Base-by-base conservation (phyloP, 2,329 filamentous ascomycete genomes). In the Fusarium nelsonii region DNA sequence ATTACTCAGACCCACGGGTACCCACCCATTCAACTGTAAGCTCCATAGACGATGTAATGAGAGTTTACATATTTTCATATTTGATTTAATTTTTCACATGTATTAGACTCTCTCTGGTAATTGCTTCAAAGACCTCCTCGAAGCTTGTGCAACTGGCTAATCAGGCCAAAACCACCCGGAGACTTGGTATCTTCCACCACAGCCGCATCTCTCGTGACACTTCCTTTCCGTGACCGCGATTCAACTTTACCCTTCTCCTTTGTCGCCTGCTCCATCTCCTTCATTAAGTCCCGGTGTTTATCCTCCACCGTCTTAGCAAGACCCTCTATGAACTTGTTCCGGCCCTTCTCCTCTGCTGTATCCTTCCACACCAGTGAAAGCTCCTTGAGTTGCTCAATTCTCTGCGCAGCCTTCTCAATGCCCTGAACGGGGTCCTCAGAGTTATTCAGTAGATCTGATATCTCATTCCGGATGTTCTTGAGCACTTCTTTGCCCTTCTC, bases 311-410 rank as follows among this genome's bases (percentile, higher is more conserved):
- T 86, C 82, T 90, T 93, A 34, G 90, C 89, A 73, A 99, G 78
- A 52, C 87, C 86, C 69, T 98, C 95, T 18, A 99, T 90, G 76
- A 97, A 94, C 74, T 88, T 92, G 11, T 82, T 82, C 54, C 96
- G 85, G 8, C 93, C 93, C 80, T 92, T 97, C 78, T 98, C 96
- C 81, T 99, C 96, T 0, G 92, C 91, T 4, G 96, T 97, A n/a
- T 94, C 94, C 77, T 92, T 95, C 94, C 96, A 99, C 23, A 99
- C 90, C n/a, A 81, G 81, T 6, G 89, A 88, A 68, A 98, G 81
- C 66, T 90, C 87, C 74, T 93, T 90, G 58, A 98, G 84, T 75
- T 92, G 89, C 74, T 93, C 90, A 15, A 98, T 90, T 44, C 92
- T 84, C 57, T 85, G 85, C 14, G 87, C 87, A 0, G 96, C 96